phyloP scores from a whole-genome alignment of 2,329 filamentous ascomycete species.

The Onygenales sp. region DNA sequence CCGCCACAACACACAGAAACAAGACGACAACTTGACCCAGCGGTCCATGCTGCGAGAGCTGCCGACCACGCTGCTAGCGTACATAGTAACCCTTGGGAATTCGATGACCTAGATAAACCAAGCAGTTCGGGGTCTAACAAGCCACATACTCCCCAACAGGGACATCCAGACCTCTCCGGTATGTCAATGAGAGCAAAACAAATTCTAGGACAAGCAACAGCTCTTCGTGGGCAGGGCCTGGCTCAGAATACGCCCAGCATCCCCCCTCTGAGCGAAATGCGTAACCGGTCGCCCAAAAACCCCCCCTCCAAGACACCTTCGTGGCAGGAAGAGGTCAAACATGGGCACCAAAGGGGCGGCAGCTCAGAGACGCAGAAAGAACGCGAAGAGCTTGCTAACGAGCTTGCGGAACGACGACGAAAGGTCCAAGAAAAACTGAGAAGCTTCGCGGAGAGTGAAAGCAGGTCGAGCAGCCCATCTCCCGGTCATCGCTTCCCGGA shows the following conservation, averaged over 20 bases:
- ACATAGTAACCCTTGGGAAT: constrained; percentile 46
- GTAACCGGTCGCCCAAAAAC: not conserved
- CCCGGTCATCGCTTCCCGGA: constrained; percentile 27
- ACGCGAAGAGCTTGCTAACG: constrained; percentile 38
- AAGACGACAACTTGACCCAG: constrained; percentile 17
- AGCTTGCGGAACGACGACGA: constrained; percentile 38
- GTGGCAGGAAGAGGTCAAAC: constrained; percentile 41
- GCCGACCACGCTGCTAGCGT: constrained; percentile 40
- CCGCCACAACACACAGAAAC: constrained; percentile 25
- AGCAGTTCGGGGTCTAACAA: constrained; percentile 8
- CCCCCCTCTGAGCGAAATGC: not conserved
- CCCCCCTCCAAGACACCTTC: constrained; percentile 14
- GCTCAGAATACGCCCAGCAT: not conserved
- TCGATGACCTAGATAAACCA: constrained; percentile 39
- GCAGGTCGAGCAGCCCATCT: constrained; percentile 34
- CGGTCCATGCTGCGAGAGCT: constrained; percentile 20
- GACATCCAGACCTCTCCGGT: constrained; percentile 12
- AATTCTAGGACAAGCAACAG: constrained; percentile 28
- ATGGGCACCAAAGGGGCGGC: constrained; percentile 32
- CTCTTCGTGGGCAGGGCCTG: constrained; percentile 19
- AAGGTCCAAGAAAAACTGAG: constrained; percentile 40
- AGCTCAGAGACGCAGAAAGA: constrained; percentile 42
- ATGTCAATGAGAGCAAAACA: constrained; percentile 29
- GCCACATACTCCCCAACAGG: constrained; percentile 9
- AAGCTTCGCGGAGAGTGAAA: constrained; percentile 33